Percentiles rank a stretch among this genome's conserved stretches.
Conservation (phyloP, 148 eudicot species). For the Spergularia marina region DNA sequence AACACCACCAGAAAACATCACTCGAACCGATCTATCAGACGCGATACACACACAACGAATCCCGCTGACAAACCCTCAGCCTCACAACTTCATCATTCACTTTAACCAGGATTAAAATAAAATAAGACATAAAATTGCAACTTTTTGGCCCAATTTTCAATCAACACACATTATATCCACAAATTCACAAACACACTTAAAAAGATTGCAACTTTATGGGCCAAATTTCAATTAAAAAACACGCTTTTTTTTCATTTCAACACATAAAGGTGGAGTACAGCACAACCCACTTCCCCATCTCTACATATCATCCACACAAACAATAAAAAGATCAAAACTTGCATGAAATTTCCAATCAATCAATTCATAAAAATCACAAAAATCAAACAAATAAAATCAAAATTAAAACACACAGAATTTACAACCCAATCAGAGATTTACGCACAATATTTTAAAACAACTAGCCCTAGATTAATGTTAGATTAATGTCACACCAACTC, state of each 20-base stretch:
- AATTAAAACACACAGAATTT: neutral
- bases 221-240: too few relatives aligned
- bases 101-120: too few relatives aligned
- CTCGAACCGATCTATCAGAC: neutral
- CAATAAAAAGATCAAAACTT: conserved; percentile 1
- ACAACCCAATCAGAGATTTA: too few relatives aligned
- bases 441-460: too few relatives aligned
- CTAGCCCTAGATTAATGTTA: too few relatives aligned
- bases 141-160: too few relatives aligned
- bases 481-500: too few relatives aligned
- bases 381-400: neutral
- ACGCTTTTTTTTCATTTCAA: neutral
- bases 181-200: too few relatives aligned
- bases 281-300: conserved; percentile 5
- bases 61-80: neutral
- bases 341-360: neutral
- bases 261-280: neutral
- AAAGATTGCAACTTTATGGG: too few relatives aligned
- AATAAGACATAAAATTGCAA: too few relatives aligned
- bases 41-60: neutral
- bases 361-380: neutral
- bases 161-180: too few relatives aligned
- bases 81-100: neutral
- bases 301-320: neutral
- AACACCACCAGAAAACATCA: neutral